phyloP scores from a whole-genome alignment of 257 asterid genomes.

The Solanum arcanum region DNA sequence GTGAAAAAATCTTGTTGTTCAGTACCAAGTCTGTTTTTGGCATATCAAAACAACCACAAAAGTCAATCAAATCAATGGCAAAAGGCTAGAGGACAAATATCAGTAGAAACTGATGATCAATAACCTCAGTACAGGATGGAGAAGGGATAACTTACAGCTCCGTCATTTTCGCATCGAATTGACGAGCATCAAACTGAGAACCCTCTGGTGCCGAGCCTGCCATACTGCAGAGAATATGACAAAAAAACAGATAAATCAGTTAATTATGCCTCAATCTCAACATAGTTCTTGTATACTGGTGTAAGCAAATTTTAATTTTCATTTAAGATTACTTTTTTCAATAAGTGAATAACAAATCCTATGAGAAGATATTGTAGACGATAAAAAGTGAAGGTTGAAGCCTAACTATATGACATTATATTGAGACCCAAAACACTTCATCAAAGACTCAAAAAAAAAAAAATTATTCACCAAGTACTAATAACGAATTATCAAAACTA shows the following conservation, averaged over 20 bases:
- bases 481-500: neutral
- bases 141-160: conserved; percentile 26
- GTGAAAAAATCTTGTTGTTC: conserved; percentile 20
- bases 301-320: neutral
- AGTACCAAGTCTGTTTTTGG: conserved; percentile 28
- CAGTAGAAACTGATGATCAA: neutral
- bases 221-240: conserved; percentile 25
- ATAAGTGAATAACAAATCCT: neutral
- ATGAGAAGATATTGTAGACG: neutral
- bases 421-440: neutral
- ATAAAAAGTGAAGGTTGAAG: neutral
- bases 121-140: neutral
- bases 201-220: conserved; percentile 50
- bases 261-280: neutral
- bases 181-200: conserved; percentile 46
- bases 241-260: neutral
- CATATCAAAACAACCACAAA: neutral
- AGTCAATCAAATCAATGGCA: neutral
- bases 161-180: conserved; percentile 42
- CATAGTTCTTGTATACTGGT: neutral
- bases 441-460: neutral
- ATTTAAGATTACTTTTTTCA: neutral
- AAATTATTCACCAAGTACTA: neutral
- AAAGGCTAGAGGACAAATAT: neutral
- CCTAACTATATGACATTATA: neutral